Conservation (phyloP, 257 asterid species). For the Solanum corneliomulleri region DNA sequence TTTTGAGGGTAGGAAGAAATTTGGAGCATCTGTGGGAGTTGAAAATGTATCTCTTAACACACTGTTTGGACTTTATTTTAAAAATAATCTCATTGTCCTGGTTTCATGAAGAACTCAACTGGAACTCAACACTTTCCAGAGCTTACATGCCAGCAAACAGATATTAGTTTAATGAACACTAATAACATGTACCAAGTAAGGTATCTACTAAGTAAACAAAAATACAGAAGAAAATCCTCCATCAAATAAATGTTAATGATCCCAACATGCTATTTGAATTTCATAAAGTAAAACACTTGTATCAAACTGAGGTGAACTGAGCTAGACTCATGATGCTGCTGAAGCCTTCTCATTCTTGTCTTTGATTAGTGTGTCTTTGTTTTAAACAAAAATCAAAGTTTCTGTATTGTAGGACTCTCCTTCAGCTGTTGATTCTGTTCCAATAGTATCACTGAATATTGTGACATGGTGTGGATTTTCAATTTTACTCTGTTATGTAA, state of each 20-base stretch:
- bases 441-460: background rate
- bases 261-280: background rate
- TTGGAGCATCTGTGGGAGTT: background rate
- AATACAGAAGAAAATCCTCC: background rate
- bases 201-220: background rate
- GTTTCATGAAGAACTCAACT: background rate
- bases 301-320: background rate
- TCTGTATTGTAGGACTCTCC: background rate
- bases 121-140: background rate
- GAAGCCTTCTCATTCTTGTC: background rate
- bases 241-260: background rate
- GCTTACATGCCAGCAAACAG: background rate
- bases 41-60: background rate
- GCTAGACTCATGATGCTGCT: background rate
- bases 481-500: background rate
- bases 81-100: too few relatives aligned
- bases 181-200: background rate
- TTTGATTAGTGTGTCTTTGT: background rate
- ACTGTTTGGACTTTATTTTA: too few relatives aligned
- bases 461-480: background rate
- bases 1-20: background rate
- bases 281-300: background rate
- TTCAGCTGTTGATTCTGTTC: background rate
- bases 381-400: background rate
- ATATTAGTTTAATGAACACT: background rate